Percentiles rank a stretch among this genome's conserved stretches.
Evolutionary conservation across 2,329 filamentous ascomycete species (phyloP).

Genomic region (Aspergillus novoparasiticus): DNA sequence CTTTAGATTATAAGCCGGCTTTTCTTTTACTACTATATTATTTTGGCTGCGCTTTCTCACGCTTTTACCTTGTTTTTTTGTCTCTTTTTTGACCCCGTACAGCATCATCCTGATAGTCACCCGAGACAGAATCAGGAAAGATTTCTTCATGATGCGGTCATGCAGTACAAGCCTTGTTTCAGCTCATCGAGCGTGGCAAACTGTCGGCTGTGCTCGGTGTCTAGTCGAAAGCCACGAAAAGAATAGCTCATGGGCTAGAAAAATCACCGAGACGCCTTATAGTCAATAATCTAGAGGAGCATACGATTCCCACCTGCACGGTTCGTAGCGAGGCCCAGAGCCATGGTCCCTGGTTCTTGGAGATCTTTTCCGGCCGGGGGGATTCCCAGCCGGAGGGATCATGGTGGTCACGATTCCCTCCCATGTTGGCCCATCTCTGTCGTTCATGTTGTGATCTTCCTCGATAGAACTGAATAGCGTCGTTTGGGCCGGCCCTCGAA

Average conservation of each 20-base stretch:
- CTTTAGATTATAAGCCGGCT: not conserved
- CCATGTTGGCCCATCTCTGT: not conserved
- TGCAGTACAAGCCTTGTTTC: not conserved
- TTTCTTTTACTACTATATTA: not conserved
- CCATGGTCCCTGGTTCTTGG: not conserved
- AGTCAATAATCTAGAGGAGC: not conserved
- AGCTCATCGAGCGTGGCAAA: not conserved
- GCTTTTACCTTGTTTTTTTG: not conserved
- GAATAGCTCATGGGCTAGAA: not conserved
- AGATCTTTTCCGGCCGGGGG: not conserved
- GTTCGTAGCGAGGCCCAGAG: not conserved
- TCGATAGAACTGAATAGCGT: not conserved
- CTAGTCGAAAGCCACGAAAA: not conserved
- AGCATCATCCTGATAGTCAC: not conserved
- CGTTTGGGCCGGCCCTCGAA: not conserved
- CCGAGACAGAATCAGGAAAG: not conserved
- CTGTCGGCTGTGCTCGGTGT: not conserved
- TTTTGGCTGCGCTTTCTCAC: not conserved
- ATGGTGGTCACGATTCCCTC: not conserved
- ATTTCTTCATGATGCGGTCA: not conserved
- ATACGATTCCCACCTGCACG: not conserved
- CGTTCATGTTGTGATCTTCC: conserved; percentile 4
- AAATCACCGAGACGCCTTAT: not conserved
- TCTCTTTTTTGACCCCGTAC: not conserved
- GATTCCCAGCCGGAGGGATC: not conserved